Conservation (phyloP, 2,329 filamentous ascomycete species). For the Beauveria medogensis region DNA sequence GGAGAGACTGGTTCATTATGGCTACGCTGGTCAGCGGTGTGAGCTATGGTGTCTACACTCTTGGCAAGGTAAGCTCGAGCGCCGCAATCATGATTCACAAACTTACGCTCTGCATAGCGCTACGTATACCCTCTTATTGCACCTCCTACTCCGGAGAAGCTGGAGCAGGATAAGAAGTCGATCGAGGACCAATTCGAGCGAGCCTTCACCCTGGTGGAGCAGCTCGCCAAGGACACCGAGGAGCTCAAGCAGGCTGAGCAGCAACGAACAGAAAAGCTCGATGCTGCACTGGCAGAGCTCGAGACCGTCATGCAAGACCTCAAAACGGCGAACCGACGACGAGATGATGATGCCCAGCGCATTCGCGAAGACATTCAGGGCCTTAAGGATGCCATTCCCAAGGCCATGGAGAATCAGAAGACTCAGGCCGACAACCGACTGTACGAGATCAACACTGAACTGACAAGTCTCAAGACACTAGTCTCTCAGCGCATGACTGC, state of each 20-base stretch:
- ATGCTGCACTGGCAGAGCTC: constrained; percentile 72
- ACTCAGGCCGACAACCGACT: constrained; percentile 72
- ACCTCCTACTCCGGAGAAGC: constrained; percentile 84
- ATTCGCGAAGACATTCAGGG: constrained; percentile 79
- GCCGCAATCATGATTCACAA: background rate
- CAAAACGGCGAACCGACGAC: constrained; percentile 69
- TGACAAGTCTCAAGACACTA: constrained; percentile 87
- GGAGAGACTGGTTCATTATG: constrained; percentile 99
- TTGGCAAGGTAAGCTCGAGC: constrained; percentile 63
- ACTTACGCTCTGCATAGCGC: constrained; percentile 45
- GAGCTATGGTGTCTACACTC: constrained; percentile 77
- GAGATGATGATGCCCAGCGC: constrained; percentile 80
- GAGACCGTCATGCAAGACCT: constrained; percentile 75
- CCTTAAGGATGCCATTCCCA: constrained; percentile 78
- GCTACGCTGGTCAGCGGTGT: constrained; percentile 88
- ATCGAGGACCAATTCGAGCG: constrained; percentile 92
- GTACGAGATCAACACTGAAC: constrained; percentile 76
- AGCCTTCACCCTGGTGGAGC: constrained; percentile 84
- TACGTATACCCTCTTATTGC: constrained; percentile 88
- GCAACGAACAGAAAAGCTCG: constrained; percentile 73
- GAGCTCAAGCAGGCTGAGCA: constrained; percentile 81
- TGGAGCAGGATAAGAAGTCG: constrained; percentile 87
- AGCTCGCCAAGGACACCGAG: constrained; percentile 83
- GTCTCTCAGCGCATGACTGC: constrained; percentile 56
- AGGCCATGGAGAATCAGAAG: constrained; percentile 81